Evolutionary conservation across 2,329 filamentous ascomycete genomes (phyloP), one percentile per base, ranked within the genome.

Genomic region (Aspergillus calidoustus): DNA sequence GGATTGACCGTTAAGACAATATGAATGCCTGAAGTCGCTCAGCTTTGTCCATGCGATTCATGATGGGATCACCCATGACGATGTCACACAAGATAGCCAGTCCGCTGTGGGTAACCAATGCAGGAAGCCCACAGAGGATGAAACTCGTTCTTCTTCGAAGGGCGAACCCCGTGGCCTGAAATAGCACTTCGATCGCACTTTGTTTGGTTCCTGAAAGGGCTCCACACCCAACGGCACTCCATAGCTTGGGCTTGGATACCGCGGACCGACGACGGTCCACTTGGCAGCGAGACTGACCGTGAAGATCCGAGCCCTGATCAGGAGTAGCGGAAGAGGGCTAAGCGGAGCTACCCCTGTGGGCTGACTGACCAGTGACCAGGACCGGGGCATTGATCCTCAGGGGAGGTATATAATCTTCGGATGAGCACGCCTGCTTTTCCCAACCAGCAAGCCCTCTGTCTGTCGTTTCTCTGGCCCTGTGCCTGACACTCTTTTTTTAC

Each of bases 371-470:
- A 53, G 17, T 53, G 34, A 54, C 31, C 7, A 54, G 52, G 28
- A 54, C 30, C 19, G 46, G 38, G 54, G 61, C 23, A 54, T 50
- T 60, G 61, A 53, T 47, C 25, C 63, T 68, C 68, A 74, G 74
- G 72, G 73, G 74, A 71, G 73, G 69, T 76, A 74, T 76, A 76
- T 76, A 76, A 73, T 71, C 63, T 68, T 65, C 47, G 47, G 50
- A 46, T 64, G 67, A 66, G 66, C 66, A 72, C 71, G 62, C 68
- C 65, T 67, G 62, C 54, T 52, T 65, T 49, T 31, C 38, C 25
- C 34, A 63, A 57, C 63, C 43, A 54, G 64, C 67, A 67, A 68
- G 60, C 56, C 38, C 59, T 61, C 59, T 60, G 64, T 72, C 68
- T 66, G 62, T 70, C 64, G 60, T 66, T 70, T 70, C 57, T 62